Conservation (phyloP, 2,329 filamentous ascomycete species). For the Pezicula carpinea region DNA sequence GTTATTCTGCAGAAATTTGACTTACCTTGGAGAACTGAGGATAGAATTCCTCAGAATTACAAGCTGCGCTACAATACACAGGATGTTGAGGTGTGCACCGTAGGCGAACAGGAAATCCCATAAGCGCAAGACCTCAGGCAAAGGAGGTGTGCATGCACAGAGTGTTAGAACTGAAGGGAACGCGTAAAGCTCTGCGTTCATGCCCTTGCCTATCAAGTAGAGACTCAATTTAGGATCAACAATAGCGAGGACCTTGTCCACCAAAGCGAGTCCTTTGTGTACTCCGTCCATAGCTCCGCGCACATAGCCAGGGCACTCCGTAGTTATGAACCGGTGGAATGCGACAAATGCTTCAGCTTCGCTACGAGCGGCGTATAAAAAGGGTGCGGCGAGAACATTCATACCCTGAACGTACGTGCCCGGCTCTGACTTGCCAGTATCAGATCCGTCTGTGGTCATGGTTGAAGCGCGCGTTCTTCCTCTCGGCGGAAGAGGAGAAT, state of each 20-base stretch:
- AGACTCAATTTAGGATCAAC: conserved; percentile 84
- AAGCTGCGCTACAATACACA: conserved; percentile 94
- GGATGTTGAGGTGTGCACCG: conserved; percentile 86
- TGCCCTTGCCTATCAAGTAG: conserved; percentile 79
- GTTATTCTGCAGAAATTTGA: conserved; percentile 5
- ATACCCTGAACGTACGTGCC: conserved; percentile 97
- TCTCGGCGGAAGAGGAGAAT: conserved; percentile 28
- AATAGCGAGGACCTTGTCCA: conserved; percentile 87
- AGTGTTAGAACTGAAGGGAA: conserved; percentile 93
- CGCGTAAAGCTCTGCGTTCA: conserved; percentile 92
- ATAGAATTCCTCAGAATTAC: conserved; percentile 83
- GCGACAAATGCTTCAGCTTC: conserved; percentile 92
- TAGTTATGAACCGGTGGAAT: conserved; percentile 82
- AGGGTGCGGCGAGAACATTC: conserved; percentile 95
- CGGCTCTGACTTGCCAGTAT: conserved; percentile 56
- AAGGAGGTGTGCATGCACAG: conserved; percentile 89
- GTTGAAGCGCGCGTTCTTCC: conserved; percentile 50
- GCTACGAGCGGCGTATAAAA: conserved; percentile 89
- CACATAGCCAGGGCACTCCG: conserved; percentile 89
- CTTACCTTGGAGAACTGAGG: conserved; percentile 76
- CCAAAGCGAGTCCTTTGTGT: conserved; percentile 82
- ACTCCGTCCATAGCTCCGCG: conserved; percentile 96
- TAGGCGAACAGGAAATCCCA: conserved; percentile 99
- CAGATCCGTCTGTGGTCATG: conserved; percentile 60
- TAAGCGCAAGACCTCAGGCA: conserved; percentile 86